A percentile compares a stretch with the other conserved stretches of the same genome.
Conservation (phyloP, 2,329 filamentous ascomycete genomes). For the Aspergillus texensis region DNA sequence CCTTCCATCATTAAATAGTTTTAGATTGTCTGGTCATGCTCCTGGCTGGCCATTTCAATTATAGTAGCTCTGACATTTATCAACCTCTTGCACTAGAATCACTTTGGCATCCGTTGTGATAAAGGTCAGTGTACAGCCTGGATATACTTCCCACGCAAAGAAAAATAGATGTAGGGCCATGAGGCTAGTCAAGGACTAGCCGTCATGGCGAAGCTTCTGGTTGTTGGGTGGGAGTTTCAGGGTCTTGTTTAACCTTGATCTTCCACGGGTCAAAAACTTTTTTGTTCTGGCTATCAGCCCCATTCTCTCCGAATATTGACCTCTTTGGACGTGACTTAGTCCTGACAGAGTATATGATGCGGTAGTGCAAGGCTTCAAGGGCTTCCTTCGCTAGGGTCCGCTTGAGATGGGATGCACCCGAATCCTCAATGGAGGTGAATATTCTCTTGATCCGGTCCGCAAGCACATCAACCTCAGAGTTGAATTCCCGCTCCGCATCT, state of each 20-base stretch:
- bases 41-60: neutral
- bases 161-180: neutral
- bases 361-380: constrained; percentile 73
- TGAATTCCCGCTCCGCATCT: constrained; percentile 59
- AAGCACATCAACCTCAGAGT: constrained; percentile 70
- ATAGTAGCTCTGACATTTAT: neutral
- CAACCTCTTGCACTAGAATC: neutral
- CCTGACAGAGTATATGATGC: constrained; percentile 71
- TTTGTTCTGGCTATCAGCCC: constrained; percentile 12
- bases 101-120: neutral
- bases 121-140: neutral
- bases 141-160: neutral
- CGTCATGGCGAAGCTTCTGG: constrained; percentile 6
- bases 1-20: neutral
- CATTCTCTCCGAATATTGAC: constrained; percentile 39
- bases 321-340: constrained; percentile 61
- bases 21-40: neutral
- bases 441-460: constrained; percentile 60
- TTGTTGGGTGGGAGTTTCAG: constrained; percentile 8
- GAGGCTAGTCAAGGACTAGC: neutral
- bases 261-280: neutral
- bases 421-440: constrained; percentile 68
- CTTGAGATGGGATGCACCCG: constrained; percentile 70
- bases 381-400: constrained; percentile 76
- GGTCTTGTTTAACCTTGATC: neutral